phyloP scores from a whole-genome alignment of 192 early-diverging fungal species.

The Gigaspora rosea region DNA sequence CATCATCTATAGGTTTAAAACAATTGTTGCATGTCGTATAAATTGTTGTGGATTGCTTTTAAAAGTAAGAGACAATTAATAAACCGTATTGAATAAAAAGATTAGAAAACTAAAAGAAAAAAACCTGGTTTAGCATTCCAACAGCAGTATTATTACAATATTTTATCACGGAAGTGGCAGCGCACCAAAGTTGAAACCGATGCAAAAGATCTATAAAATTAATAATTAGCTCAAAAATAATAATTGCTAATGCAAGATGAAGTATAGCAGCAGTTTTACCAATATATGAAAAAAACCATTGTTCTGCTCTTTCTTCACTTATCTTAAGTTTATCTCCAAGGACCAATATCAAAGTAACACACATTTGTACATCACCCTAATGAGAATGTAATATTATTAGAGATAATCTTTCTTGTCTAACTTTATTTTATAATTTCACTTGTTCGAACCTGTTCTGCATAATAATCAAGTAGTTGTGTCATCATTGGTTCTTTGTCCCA shows the following conservation, averaged over 20 bases:
- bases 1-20: conserved; percentile 56
- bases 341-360: conserved; percentile 66
- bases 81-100: not conserved
- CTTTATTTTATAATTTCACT: not conserved
- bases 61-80: conserved; percentile 29
- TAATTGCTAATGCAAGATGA: not conserved
- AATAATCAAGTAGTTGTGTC: conserved; percentile 63
- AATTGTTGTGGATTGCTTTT: conserved; percentile 72
- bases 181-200: conserved; percentile 69
- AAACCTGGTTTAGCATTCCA: conserved; percentile 53
- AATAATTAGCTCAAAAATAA: not conserved
- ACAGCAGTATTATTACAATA: conserved; percentile 51
- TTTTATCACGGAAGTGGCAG: conserved; percentile 62
- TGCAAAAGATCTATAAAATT: conserved; percentile 61
- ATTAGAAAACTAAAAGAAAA: not conserved
- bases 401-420: not conserved
- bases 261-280: conserved; percentile 37
- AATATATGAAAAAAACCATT: conserved; percentile 73
- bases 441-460: conserved; percentile 65
- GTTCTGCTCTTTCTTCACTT: conserved; percentile 51
- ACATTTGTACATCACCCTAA: conserved; percentile 78
- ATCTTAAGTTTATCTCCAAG: conserved; percentile 50
- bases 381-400: conserved; percentile 1
- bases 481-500: conserved; percentile 56
- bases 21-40: conserved; percentile 71